These are phyloP conservation scores for Fomitopsis pulvina DNA, from an alignment of 768 basidiomycete species.

Conservation along the genomic window DNA sequence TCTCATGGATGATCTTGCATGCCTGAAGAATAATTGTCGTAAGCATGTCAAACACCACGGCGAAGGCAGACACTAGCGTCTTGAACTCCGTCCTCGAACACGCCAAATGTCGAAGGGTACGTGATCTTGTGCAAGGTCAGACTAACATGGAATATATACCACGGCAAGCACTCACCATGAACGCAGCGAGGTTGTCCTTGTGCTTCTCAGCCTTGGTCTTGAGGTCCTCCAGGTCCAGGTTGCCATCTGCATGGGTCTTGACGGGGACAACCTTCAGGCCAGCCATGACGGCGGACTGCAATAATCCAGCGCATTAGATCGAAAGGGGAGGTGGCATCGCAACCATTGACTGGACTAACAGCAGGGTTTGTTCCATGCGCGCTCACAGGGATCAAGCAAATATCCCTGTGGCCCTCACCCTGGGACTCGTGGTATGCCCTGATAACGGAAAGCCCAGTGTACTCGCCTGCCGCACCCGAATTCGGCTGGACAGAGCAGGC, in stretches of 20 bases:
- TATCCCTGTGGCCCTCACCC: conserved; percentile 77
- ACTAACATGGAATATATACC: neutral
- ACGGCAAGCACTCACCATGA: conserved; percentile 85
- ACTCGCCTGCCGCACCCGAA: conserved; percentile 97
- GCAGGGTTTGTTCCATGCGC: conserved; percentile 99
- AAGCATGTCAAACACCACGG: neutral
- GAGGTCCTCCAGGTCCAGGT: conserved; percentile 83
- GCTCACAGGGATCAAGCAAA: conserved; percentile 91
- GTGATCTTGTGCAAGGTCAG: conserved; percentile 56
- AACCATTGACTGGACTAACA: conserved; percentile 41
- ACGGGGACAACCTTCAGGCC: conserved; percentile 96
- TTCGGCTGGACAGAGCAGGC: conserved; percentile 97
- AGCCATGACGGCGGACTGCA: conserved; percentile 91
- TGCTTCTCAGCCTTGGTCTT: conserved; percentile 83
- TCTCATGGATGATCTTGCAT: conserved; percentile 88
- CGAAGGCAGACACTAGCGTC: conserved; percentile 35
- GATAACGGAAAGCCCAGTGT: conserved; percentile 91
- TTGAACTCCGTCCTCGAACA: conserved; percentile 89
- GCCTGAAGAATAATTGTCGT: conserved; percentile 39
- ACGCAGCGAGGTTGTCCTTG: conserved; percentile 87
- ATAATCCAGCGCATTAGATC: neutral
- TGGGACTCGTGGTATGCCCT: conserved; percentile 90
- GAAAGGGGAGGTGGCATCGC: no score
- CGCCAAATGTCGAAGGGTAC: conserved; percentile 96
- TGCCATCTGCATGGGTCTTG: conserved; percentile 83